These are phyloP conservation scores for Shiraia bambusicola DNA, from an alignment of 2,329 filamentous ascomycete genomes.

Conservation along the genomic window DNA sequence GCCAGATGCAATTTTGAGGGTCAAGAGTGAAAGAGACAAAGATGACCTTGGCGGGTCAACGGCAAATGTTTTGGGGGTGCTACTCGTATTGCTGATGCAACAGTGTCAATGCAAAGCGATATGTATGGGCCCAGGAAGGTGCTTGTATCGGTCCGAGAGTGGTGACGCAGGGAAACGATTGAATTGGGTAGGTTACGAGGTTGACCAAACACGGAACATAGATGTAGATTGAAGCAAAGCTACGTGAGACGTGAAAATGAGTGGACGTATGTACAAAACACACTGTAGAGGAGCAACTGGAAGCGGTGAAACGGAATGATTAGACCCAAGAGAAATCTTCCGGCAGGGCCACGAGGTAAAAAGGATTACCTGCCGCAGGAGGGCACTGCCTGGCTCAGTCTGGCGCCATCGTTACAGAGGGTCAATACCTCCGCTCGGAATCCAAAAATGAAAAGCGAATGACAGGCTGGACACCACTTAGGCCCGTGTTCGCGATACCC, in stretches of 20 bases:
- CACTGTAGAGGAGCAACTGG: constrained; percentile 29
- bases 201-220: constrained; percentile 14
- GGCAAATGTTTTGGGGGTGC: neutral
- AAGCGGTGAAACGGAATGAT: constrained; percentile 20
- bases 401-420: constrained; percentile 30
- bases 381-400: constrained; percentile 21
- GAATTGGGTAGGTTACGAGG: constrained; percentile 19
- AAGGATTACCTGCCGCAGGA: constrained; percentile 20
- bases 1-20: constrained; percentile 6
- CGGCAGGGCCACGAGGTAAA: constrained; percentile 30
- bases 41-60: constrained; percentile 1
- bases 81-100: neutral
- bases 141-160: constrained; percentile 5
- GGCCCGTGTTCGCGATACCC: constrained; percentile 16
- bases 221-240: neutral
- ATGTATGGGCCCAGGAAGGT: constrained; percentile 1
- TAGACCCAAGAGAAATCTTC: constrained; percentile 16
- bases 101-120: neutral
- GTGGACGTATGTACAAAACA: constrained; percentile 38
- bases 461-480: constrained; percentile 26
- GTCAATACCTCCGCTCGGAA: constrained; percentile 29
- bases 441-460: constrained; percentile 38
- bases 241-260: constrained; percentile 25
- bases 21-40: neutral
- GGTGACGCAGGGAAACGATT: constrained; percentile 9